phyloP scores from a whole-genome alignment of 208 protist genomes.

The Crithidia sp. region DNA sequence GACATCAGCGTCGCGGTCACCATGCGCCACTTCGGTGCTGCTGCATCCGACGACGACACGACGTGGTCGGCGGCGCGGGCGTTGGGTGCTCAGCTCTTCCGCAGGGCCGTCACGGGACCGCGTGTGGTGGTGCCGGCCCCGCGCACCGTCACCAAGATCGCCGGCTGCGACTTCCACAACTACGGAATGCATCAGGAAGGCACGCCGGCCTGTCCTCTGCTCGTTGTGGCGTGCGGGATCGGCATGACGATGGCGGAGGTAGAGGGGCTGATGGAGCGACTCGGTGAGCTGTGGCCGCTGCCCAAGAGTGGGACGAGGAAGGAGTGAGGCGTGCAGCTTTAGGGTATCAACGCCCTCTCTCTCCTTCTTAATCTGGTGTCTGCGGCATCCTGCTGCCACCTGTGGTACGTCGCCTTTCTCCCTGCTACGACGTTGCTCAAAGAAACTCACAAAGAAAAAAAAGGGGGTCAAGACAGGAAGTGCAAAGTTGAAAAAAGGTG shows the following conservation, averaged over 20 bases:
- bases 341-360: not conserved
- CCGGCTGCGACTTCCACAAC: slow-evolving; percentile 52
- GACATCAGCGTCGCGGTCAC: slow-evolving; percentile 90
- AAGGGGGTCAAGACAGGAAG: too few species aligned
- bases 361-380: too few species aligned
- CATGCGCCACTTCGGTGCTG: slow-evolving; percentile 43
- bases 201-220: slow-evolving; percentile 39
- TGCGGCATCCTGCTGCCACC: too few species aligned
- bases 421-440: too few species aligned
- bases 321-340: not conserved
- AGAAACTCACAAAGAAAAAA: too few species aligned
- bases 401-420: too few species aligned
- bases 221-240: slow-evolving; percentile 75
- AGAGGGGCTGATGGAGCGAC: slow-evolving; percentile 36
- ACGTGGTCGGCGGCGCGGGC: slow-evolving; percentile 33
- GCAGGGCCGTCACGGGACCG: slow-evolving; percentile 69
- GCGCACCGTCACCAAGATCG: slow-evolving; percentile 36
- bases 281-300: slow-evolving; percentile 58
- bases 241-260: slow-evolving; percentile 63
- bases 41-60: not conserved
- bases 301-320: not conserved
- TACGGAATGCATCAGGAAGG: slow-evolving; percentile 72
- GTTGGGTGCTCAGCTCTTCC: slow-evolving; percentile 81
- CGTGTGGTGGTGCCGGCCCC: slow-evolving; percentile 61
- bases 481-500: too few species aligned